Conservation (phyloP, 129 eudicot species). For the Centrapalus pauciflorus region DNA sequence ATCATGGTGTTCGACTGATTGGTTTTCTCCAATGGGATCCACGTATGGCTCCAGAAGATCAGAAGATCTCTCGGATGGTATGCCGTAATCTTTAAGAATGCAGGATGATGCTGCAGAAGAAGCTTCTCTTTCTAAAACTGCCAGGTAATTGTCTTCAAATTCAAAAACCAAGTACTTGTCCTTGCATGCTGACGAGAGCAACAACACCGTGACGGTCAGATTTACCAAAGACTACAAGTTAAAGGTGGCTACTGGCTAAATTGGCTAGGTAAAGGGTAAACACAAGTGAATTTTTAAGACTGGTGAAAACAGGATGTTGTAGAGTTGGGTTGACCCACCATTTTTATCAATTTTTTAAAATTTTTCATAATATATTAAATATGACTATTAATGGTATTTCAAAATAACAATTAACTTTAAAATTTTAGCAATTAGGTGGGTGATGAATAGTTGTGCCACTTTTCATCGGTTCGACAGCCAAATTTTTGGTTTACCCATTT, state of each 20-base stretch:
- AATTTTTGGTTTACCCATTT: no score
- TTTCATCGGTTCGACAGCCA: no score
- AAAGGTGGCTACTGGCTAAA: not conserved
- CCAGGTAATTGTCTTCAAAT: constrained; percentile 86
- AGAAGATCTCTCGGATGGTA: constrained; percentile 77
- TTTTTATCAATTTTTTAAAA: not conserved
- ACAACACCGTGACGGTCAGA: constrained; percentile 4
- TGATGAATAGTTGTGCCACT: no score
- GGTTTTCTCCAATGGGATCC: constrained; percentile 38
- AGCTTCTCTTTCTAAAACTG: constrained; percentile 72
- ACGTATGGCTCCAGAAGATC: constrained; percentile 72
- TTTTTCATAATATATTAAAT: no score
- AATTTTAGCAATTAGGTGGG: no score
- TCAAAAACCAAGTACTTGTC: constrained; percentile 78
- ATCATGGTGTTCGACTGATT: constrained; percentile 32
- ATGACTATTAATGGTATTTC: no score
- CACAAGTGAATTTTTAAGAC: no score
- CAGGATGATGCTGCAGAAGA: constrained; percentile 58
- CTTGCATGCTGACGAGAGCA: constrained; percentile 62
- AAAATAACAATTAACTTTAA: no score
- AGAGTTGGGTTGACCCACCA: not conserved
- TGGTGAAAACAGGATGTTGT: no score
- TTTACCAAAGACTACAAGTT: not conserved
- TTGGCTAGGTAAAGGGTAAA: no score
- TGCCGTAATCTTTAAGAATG: constrained; percentile 75